Evolutionary conservation across 192 early-diverging fungal species (phyloP).

Genomic region (Diversispora eburnea): DNA sequence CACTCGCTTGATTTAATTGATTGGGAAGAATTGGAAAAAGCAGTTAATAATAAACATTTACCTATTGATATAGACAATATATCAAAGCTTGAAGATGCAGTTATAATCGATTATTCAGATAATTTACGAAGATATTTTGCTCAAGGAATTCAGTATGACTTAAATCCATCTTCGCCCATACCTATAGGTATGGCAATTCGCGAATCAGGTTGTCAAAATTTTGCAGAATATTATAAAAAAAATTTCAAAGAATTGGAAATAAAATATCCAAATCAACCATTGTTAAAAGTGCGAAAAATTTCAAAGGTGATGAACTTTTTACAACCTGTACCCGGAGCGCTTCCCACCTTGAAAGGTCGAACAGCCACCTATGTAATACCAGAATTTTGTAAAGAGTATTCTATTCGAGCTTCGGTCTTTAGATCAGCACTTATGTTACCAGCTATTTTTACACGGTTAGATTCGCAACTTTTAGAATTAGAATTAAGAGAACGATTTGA

Average conservation of each 20-base stretch:
- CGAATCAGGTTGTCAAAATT: slow-evolving; percentile 34
- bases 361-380: slow-evolving; percentile 36
- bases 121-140: slow-evolving; percentile 45
- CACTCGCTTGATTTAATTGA: slow-evolving; percentile 38
- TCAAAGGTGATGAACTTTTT: slow-evolving; percentile 47
- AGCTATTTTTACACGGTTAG: slow-evolving; percentile 57
- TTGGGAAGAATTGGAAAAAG: slow-evolving; percentile 45
- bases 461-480: slow-evolving; percentile 49
- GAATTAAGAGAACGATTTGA: slow-evolving; percentile 43
- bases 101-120: slow-evolving; percentile 43
- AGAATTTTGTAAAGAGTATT: slow-evolving; percentile 36
- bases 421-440: slow-evolving; percentile 53
- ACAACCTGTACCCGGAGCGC: slow-evolving; percentile 27
- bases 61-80: slow-evolving; percentile 29
- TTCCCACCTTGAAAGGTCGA: slow-evolving; percentile 30
- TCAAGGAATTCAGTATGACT: slow-evolving; percentile 32
- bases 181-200: slow-evolving; percentile 22
- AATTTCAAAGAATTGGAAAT: slow-evolving; percentile 22
- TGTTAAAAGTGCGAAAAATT: slow-evolving; percentile 37
- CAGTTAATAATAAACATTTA: slow-evolving; percentile 7
- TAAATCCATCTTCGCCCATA: slow-evolving; percentile 32
- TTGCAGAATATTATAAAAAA: slow-evolving; percentile 45
- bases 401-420: slow-evolving; percentile 41
- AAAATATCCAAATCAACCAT: slow-evolving; percentile 31
- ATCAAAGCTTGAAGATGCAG: slow-evolving; percentile 23